Evolutionary conservation across 805 yeast genomes (phyloP), one percentile per base, ranked within the genome.

Genomic region (Brettanomyces sp.): DNA sequence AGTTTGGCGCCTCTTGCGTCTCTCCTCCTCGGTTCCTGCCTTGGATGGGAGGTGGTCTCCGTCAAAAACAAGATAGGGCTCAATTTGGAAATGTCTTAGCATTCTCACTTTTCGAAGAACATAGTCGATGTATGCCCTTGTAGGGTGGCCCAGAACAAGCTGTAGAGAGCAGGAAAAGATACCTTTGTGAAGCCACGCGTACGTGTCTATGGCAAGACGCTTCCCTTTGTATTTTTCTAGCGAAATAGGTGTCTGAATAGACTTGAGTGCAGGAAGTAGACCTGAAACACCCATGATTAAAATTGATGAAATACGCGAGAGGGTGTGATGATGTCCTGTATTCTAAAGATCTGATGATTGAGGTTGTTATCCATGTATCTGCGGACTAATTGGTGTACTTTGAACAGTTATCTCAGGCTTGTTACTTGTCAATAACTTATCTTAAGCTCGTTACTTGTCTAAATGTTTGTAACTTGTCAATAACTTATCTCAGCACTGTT

Each of bases 181-280:
- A 4, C 93, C 90, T 51, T 86, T 77, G 64, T 93, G 99, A 4
- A 93, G 74, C 99, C 99, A 93, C 1, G 96, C 89, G 58, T 88
- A 93, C 0, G 95, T 90, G 59, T 93, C 99, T n/a, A 93, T 82
- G 0, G 95, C 99, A 39, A 90, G 66, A 0, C 85, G 79, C 56
- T 81, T 72, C 1, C 96, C 96, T 12, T 78, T 64, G 60, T 79
- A 86, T 34, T 74, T 65, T 46, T 74, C 73, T 41, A 90, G 65
- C 2, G 81, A 64, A 1, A 76, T 72, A 0, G 74, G 71, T 45
- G 73, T 73, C 55, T 85, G 93, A 38, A 86, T 82, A 28, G 84
- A 78, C 59, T 85, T 86, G 50, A 91, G 69, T 46, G 76, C 77
- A n/a, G 85, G 90, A 32, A 88, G 75, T 23, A 91, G 70, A 0